These are phyloP conservation scores for Calonectria pseudoturangicola DNA, from an alignment of 2,329 filamentous ascomycete genomes.

Conservation along the genomic window DNA sequence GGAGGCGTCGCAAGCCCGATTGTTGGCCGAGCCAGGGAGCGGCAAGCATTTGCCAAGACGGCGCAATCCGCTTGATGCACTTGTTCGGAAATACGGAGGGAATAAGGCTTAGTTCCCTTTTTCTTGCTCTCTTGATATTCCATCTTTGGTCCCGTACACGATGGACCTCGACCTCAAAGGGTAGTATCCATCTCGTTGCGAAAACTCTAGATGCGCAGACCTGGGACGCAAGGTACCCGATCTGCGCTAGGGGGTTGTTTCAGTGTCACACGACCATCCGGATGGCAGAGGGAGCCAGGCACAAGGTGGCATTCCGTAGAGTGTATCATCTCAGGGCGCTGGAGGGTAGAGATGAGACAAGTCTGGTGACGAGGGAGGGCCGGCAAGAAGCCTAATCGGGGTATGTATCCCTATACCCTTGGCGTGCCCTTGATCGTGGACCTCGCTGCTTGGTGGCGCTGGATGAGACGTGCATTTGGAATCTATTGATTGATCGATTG, in stretches of 20 bases:
- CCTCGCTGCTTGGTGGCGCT: neutral
- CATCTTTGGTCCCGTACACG: neutral
- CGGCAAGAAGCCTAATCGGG: neutral
- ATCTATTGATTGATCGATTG: neutral
- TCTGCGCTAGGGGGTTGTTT: constrained; percentile 18
- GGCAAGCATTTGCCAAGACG: constrained; percentile 13
- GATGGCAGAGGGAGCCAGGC: constrained; percentile 4
- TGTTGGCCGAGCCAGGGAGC: neutral
- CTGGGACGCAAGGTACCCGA: neutral
- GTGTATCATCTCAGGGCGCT: neutral
- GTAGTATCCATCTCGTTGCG: constrained; percentile 9
- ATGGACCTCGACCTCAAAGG: neutral
- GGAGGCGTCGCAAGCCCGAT: constrained; percentile 3
- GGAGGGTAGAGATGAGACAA: neutral
- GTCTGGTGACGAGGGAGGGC: neutral
- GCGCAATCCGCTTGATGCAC: neutral
- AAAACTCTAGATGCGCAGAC: neutral
- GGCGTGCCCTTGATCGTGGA: neutral
- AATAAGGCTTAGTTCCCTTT: neutral
- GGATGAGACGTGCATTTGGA: neutral
- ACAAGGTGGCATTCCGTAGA: constrained; percentile 16
- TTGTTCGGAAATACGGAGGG: constrained; percentile 8
- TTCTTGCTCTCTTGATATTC: neutral
- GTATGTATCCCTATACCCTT: neutral
- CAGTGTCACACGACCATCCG: constrained; percentile 23